Base-by-base conservation (phyloP, 2,329 filamentous ascomycete species). In the Hymenoscyphus albidus region DNA sequence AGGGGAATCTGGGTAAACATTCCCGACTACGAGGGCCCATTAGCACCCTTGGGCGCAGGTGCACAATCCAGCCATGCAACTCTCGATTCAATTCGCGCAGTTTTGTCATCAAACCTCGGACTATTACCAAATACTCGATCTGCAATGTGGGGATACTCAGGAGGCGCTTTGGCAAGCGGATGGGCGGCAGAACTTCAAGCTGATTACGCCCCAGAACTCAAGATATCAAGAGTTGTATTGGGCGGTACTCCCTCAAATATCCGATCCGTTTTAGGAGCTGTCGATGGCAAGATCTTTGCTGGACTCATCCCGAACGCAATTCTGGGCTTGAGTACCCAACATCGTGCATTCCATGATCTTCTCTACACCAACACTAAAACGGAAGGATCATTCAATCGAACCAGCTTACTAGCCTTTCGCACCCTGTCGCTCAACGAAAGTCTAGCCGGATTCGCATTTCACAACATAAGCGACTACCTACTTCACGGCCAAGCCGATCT, bases 111-210 rank as follows among this genome's bases (percentile, higher is more conserved):
- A 12, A 44, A 13, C 32, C 54, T 35, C 27, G 62, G 7, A 16
- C 27, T 68, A 31, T 51, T 56, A 2, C 18, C 31, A 5, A 27
- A 60, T 31, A 44, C 60, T 5, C 27, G 51, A 2, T 63, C 61
- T 40, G 64, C 62, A 32, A 48, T 85, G 62, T 85, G 82, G 82
- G 84, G 84, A 0, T 86, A 85, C 69, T 84, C 81, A 0, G 84
- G 84, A 2, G 84, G 84, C 3, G 79, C 79, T 1, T 67, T 85
- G 18, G 82, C 83, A 0, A 80, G 76, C 2, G 81, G 81, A 38
- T 83, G 79, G 77, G 83, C 83, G 0, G 79, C 81, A 16, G 82
- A 85, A 59, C 71, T 85, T 27, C 81, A 83, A 55, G 74, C 77
- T 0, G 74, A 75, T 4, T 86, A 86, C 65, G 83, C 84, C 0